Percentiles rank a stretch among this genome's conserved stretches.
Evolutionary conservation across 1,139 yeast species (phyloP).

Genomic region (Suhomyces bokatorum): DNA sequence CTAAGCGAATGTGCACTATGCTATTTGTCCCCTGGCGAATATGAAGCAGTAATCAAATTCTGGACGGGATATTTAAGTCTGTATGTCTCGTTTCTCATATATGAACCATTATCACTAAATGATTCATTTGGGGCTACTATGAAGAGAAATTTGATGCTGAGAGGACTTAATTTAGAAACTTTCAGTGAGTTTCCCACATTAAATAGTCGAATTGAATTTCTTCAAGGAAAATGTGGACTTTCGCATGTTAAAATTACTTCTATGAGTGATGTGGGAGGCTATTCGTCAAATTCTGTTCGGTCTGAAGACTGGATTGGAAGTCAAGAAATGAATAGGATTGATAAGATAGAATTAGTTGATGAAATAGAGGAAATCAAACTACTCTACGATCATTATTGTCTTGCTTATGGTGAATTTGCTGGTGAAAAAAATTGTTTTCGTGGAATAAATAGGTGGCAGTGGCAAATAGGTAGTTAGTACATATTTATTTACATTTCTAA

Average conservation of each 20-base stretch:
- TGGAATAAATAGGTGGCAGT: slow-evolving; percentile 12
- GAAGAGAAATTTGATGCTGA: slow-evolving; percentile 64
- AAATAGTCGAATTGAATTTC: slow-evolving; percentile 44
- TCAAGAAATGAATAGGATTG: slow-evolving; percentile 54
- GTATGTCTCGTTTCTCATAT: slow-evolving; percentile 52
- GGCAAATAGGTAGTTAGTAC: slow-evolving; percentile 8
- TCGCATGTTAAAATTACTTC: slow-evolving; percentile 41
- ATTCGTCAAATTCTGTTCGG: slow-evolving; percentile 14
- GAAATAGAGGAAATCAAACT: slow-evolving; percentile 84
- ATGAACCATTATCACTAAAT: slow-evolving; percentile 80
- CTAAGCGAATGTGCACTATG: slow-evolving; percentile 91
- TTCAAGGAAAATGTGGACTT: slow-evolving; percentile 25
- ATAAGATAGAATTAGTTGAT: slow-evolving; percentile 74
- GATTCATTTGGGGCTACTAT: slow-evolving; percentile 83
- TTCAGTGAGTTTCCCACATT: slow-evolving; percentile 39
- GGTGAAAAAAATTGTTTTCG: slow-evolving; percentile 4
- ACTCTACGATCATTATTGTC: slow-evolving; percentile 75
- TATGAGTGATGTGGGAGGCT: slow-evolving; percentile 59
- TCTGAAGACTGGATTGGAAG: slow-evolving; percentile 44
- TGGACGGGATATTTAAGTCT: slow-evolving; percentile 29
- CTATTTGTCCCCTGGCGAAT: slow-evolving; percentile 62
- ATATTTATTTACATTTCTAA: neutral
- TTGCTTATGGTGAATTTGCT: slow-evolving; percentile 29
- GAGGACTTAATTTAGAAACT: slow-evolving; percentile 75
- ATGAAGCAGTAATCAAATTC: slow-evolving; percentile 51